phyloP scores from a whole-genome alignment of 768 basidiomycete species.

The Roridomyces roridus region DNA sequence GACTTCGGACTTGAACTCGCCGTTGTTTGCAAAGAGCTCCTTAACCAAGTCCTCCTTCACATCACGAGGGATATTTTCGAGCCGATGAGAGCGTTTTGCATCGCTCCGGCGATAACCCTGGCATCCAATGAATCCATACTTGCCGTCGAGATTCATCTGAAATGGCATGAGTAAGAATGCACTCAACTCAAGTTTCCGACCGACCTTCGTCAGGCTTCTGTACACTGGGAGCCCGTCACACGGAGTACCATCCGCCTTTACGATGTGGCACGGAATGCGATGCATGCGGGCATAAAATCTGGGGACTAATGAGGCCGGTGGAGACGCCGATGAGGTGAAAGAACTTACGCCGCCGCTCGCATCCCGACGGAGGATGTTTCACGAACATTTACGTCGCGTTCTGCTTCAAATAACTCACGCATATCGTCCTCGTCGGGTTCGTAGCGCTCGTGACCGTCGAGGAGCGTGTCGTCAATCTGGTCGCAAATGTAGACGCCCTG shows the following conservation, averaged over 20 bases:
- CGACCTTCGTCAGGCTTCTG: not conserved
- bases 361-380: not conserved
- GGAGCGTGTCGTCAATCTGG: not conserved
- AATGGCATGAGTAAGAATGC: not conserved
- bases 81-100: not conserved
- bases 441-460: slow-evolving; percentile 1
- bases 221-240: not conserved
- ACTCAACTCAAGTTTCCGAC: not conserved
- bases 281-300: not conserved
- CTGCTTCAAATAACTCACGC: slow-evolving; percentile 1
- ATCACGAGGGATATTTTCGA: slow-evolving; percentile 5
- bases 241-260: not conserved
- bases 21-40: slow-evolving; percentile 10
- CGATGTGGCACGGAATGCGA: not conserved
- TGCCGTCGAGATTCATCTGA: slow-evolving; percentile 13
- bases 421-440: slow-evolving; percentile 6
- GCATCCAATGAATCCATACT: slow-evolving; percentile 16
- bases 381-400: not conserved
- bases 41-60: slow-evolving; percentile 13
- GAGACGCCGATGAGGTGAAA: not conserved
- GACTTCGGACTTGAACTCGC: not conserved
- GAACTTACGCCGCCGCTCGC: not conserved
- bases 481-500: slow-evolving; percentile 2
- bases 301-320: not conserved
- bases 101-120: not conserved